Evolutionary conservation across 352 stramenopile genomes (phyloP), one percentile per base, ranked within the genome.

Genomic region (Phytophthora pseudosyringae): DNA sequence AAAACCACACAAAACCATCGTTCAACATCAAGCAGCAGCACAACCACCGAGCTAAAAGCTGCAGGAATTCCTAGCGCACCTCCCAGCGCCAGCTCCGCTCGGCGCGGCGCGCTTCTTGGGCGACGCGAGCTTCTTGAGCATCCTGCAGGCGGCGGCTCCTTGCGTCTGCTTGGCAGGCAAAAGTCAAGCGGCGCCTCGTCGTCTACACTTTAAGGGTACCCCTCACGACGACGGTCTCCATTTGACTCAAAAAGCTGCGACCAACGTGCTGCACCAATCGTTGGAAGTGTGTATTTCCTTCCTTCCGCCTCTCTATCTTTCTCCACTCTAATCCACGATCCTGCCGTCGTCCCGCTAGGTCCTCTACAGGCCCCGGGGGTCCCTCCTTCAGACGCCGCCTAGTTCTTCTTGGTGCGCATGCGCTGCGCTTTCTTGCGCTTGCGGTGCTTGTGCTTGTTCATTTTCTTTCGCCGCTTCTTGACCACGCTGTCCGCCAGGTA

Each of bases 371-470:
- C 21, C 21, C 21, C 21, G 21, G 21, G 21, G 21, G 21, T 21
- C 21, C 21, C 21, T 21, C 21, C 2, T 21, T 21, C 21, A 21
- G 21, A 2, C 21, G 21, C 21, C 21, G n/a, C 29, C 69, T 93
- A 95, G 76, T 93, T 95, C 80, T 92, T 92, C 81, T 95, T 94
- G 61, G 88, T 97, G 68, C 86, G 86, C 83, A 94, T 93, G 60
- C 89, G 87, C 74, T 75, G 59, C 64, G 86, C 86, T 86, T 97
- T 97, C 71, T 85, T 88, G 64, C 89, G 89, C 87, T 97, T 97
- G 48, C 85, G 83, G 73, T 93, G 83, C 84, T 97, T 97, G 84
- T 97, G 89, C 86, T 97, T 97, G 85, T 94, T 97, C 89, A 97
- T 97, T 78, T 95, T 95, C 83, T 95, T 95, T 84, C 88, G 83